A percentile compares a stretch with the other conserved stretches of the same genome.
These are phyloP conservation scores for Lentinus tigrinus DNA, from an alignment of 768 basidiomycete species.

Conservation along the genomic window DNA sequence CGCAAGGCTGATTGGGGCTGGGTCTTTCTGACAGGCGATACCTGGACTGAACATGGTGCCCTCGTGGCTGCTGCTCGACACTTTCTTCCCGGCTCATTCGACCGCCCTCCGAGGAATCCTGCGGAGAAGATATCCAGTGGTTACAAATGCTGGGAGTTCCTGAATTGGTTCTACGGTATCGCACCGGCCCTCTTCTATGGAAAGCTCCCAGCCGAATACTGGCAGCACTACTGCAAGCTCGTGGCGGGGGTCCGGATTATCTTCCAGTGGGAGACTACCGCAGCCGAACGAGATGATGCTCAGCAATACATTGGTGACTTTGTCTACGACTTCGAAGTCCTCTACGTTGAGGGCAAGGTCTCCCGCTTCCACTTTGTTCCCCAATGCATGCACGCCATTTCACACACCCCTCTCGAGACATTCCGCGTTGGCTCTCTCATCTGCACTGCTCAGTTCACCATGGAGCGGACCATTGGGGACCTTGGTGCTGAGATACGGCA, in stretches of 20 bases:
- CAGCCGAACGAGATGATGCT: neutral
- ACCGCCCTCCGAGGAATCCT: slow-evolving; percentile 40
- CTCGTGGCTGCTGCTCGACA: slow-evolving; percentile 28
- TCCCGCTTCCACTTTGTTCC: slow-evolving; percentile 34
- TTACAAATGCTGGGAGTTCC: slow-evolving; percentile 31
- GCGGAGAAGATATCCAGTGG: slow-evolving; percentile 38
- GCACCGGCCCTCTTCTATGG: slow-evolving; percentile 27
- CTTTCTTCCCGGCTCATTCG: slow-evolving; percentile 41
- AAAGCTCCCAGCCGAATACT: slow-evolving; percentile 26
- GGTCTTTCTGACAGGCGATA: slow-evolving; percentile 18
- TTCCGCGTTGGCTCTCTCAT: slow-evolving; percentile 18
- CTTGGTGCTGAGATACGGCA: slow-evolving; percentile 27
- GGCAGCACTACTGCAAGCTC: slow-evolving; percentile 29
- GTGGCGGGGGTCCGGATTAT: slow-evolving; percentile 25
- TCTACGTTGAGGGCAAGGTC: slow-evolving; percentile 32
- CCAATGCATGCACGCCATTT: slow-evolving; percentile 33
- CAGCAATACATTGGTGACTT: slow-evolving; percentile 28
- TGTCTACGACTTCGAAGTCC: slow-evolving; percentile 32
- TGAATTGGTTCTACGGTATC: slow-evolving; percentile 21
- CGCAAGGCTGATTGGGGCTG: slow-evolving; percentile 30
- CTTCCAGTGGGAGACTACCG: slow-evolving; percentile 20
- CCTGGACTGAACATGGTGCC: slow-evolving; percentile 38
- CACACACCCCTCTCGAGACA: slow-evolving; percentile 29
- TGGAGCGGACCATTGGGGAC: slow-evolving; percentile 29
- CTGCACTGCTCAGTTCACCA: slow-evolving; percentile 19